Evolutionary conservation across 2,329 filamentous ascomycete genomes (phyloP), one percentile per base, ranked within the genome.

Genomic region (Ambrosiella beaveri): DNA sequence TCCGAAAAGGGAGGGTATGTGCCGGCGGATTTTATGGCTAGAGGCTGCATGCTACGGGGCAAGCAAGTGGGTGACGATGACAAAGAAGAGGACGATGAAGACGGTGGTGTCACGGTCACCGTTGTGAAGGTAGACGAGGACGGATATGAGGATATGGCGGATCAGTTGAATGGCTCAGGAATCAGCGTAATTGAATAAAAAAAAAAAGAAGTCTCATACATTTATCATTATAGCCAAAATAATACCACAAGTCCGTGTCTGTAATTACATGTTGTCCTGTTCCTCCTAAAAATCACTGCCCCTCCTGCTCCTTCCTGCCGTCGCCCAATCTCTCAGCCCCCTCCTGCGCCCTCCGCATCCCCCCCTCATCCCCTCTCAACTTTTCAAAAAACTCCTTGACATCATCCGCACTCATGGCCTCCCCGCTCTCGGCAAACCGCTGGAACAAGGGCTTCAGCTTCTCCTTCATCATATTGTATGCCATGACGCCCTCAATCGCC

Each of bases 341-440:
- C 57, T 77, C 75, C 37, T 12, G 76, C 0, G 82, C 83, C 62
- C 81, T 78, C 64, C 74, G 74, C 59, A 88, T 87, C 0, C 75
- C 86, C 64, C 85, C 74, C 50, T 88, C 86, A 69, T 97, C 93
- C 60, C 93, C 93, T 62, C 93, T 79, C 64, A 98, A 71, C 72
- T 93, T 91, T 56, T 91, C 91, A 76, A 98, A 98, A 68, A 96
- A 95, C 1, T 81, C 81, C 70, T 96, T 98, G 70, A 98, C 93
- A 70, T 97, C 90, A 67, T 98, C 93, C 0, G 91, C 91, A 1
- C 88, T 84, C 19, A 98, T 90, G 0, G 87, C 83, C 69, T 86
- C 75, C 0, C 91, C 91, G 62, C 85, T 94, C 67, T 96, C 88
- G 0, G 93, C 93, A 68, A 95, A 98, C 49, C 94, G 86, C 70